Base-by-base conservation (phyloP, 345 rosid genomes). In the Melastoma malabathricum region DNA sequence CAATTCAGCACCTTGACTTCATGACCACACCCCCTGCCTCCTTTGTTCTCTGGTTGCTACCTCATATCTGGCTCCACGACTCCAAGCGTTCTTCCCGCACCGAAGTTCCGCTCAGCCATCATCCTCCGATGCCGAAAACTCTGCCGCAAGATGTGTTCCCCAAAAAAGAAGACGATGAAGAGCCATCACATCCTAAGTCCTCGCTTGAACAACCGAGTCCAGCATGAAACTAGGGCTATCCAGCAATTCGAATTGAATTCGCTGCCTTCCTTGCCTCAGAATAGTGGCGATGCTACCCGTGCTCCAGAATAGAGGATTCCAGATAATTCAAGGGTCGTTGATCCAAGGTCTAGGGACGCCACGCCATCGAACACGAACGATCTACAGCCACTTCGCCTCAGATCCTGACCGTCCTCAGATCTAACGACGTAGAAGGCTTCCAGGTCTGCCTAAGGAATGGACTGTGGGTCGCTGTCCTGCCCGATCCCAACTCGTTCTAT, bases 341-440 rank as follows among this genome's bases (percentile, higher is more conserved):
- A 59, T 57, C 41, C 57, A 17, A 64, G 64, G 18, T 56, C 18
- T 31, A 44, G 65, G 48, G 57, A 52, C 39, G 46, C 20, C 23
- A 9, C 20, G 1, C 22, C 44, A 38, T 51, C 43, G 52, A 59
- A n/a, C 62, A 10, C 16, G 25, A 44, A 50, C 39, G 18, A 44
- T 50, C 15, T 44, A 23, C 51, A 1, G 5, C 22, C 31, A 22
- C 25, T 22, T 22, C 25, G 25, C 98, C 95, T 71, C 98, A 89
- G 84, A 89, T 89, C 68, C 41, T 89, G 64, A 86, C 98, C 53
- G 52, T 89, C 43, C 44, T 89, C 29, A 56, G 88, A 73, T 89
- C 98, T 57, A 89, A 89, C 84, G 94, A 81, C 16, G 98, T 81
- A 3, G 77, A 64, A 45, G 98, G 98, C 64, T 87, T 89, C 43